Evolutionary conservation across 2,329 filamentous ascomycete genomes (phyloP).

Genomic region (Plenodomus lindquistii): DNA sequence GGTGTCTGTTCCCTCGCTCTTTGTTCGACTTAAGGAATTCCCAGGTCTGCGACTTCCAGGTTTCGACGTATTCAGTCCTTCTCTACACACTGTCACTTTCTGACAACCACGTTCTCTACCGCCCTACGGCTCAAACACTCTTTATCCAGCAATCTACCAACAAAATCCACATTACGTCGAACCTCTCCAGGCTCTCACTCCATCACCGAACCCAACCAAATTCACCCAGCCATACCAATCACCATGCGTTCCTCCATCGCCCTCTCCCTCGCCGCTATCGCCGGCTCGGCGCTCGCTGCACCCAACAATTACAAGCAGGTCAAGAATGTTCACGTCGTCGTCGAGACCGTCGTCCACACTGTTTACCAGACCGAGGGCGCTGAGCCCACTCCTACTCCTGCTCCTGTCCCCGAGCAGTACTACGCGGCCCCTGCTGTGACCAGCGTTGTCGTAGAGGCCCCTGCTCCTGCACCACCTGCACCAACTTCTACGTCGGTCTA

Average conservation of each 20-base stretch:
- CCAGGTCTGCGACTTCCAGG: constrained; percentile 43
- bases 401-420: constrained; percentile 4
- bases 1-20: constrained; percentile 23
- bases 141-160: constrained; percentile 20
- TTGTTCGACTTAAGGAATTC: constrained; percentile 9
- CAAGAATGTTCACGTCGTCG: constrained; percentile 26
- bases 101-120: constrained; percentile 37
- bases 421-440: constrained; percentile 10
- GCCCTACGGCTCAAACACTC: constrained; percentile 33
- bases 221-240: constrained; percentile 19
- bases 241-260: constrained; percentile 35
- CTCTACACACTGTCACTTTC: constrained; percentile 33
- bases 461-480: background rate
- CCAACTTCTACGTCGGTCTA: constrained; percentile 4
- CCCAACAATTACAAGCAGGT: constrained; percentile 25
- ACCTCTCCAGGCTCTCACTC: constrained; percentile 17
- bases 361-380: constrained; percentile 26
- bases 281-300: constrained; percentile 34
- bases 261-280: constrained; percentile 34
- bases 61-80: constrained; percentile 33
- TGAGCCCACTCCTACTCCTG: constrained; percentile 5
- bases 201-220: constrained; percentile 7
- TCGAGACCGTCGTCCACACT: constrained; percentile 34
- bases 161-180: constrained; percentile 19
- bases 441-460: constrained; percentile 9